Percentiles rank a stretch among this genome's conserved stretches.
Conservation (phyloP, 129 eudicot species). For the Tagetes erecta region DNA sequence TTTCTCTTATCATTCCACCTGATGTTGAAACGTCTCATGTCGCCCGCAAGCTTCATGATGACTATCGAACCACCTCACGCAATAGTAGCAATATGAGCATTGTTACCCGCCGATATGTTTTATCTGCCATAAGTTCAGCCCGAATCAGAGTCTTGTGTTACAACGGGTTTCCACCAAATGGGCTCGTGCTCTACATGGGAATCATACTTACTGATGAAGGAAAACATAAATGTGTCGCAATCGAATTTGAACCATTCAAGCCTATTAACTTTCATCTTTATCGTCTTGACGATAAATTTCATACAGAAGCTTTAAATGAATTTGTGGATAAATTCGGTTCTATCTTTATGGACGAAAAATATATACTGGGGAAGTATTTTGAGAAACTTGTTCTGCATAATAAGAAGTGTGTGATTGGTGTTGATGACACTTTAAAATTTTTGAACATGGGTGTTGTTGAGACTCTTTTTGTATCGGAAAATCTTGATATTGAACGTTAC, state of each 20-base stretch:
- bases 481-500: constrained; percentile 32
- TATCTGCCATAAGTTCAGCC: constrained; percentile 41
- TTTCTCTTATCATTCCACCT: constrained; percentile 40
- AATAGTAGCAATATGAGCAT: constrained; percentile 24
- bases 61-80: constrained; percentile 37
- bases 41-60: constrained; percentile 40
- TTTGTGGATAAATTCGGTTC: constrained; percentile 36
- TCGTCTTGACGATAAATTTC: too few relatives aligned
- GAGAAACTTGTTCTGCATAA: constrained; percentile 35
- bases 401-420: constrained; percentile 34
- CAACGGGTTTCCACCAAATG: constrained; percentile 38
- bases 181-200: constrained; percentile 38
- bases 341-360: constrained; percentile 39
- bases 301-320: constrained; percentile 23
- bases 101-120: constrained; percentile 37
- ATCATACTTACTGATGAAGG: constrained; percentile 38
- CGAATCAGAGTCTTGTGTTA: constrained; percentile 33
- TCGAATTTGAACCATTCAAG: not conserved
- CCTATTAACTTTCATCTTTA: too few relatives aligned
- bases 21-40: constrained; percentile 36
- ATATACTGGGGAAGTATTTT: constrained; percentile 35
- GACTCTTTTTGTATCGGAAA: constrained; percentile 37
- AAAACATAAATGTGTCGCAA: constrained; percentile 31
- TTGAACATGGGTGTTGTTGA: constrained; percentile 42
- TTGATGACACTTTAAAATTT: constrained; percentile 33